Base-by-base conservation (phyloP, 1,284 basidiomycete species). In the Kalmanozyma brasiliensis region DNA sequence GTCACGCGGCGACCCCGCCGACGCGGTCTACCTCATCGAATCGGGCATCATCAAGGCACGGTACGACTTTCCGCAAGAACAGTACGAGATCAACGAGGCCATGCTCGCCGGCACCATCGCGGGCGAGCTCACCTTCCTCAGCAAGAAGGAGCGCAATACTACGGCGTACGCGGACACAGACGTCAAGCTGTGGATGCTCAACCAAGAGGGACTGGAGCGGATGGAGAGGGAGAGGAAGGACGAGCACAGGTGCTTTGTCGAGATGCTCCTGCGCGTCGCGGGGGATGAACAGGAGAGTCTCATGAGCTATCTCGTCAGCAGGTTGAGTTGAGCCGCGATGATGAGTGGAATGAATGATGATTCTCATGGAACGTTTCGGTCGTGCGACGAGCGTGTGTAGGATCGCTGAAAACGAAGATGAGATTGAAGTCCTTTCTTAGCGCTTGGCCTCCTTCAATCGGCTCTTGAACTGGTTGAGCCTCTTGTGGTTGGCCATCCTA, bases 1-100 rank as follows among this genome's bases (percentile, higher is more conserved):
- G 74, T 85, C 83, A 8, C 89, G 89, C 55, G 88, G 87, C 20
- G 91, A 94, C 40, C 77, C 82, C 0, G 86, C 93, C 0, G 91
- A 95, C 34, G 53, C 41, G 20, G 33, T 81, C 20, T 82, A 80
- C 59, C 65, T 82, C 26, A 82, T 82, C 52, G 79, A 82, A 52
- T 53, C 55, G 10, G 80, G 80, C 11, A 79, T 80, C 40, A 59
- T 82, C 42, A 79, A 79, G 30, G 80, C 79, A 13, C 53, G 74
- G 1, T 82, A 82, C 52, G 67, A 77, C 34, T 82, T 81, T 33
- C 63, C 71, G 3, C 76, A 81, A 45, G 76, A 80, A 49, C 68
- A 78, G 48, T 81, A 75, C 55, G 78, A 78, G 51, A 73, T 82
- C 55, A 75, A 78, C 53, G 80, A 82, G 43, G 76, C 76, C 23